Evolutionary conservation across 805 yeast species (phyloP).

Genomic region (Candida koratica): DNA sequence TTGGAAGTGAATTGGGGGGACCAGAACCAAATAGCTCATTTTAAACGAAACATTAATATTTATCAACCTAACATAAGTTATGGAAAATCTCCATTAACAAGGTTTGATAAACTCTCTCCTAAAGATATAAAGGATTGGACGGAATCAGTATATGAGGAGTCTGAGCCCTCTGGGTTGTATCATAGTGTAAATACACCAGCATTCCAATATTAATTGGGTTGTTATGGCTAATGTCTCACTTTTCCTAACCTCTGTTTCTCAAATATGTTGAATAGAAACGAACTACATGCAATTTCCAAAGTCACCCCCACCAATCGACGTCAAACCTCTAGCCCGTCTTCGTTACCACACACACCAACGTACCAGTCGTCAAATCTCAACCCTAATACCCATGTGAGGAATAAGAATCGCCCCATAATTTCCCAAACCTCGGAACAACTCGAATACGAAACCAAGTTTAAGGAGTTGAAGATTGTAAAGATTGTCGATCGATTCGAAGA

Average conservation of each 20-base stretch:
- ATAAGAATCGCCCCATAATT: constrained; percentile 19
- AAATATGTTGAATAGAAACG: constrained; percentile 7
- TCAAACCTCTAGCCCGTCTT: constrained; percentile 21
- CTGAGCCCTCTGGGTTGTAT: constrained; percentile 2
- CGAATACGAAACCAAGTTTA: constrained; percentile 26
- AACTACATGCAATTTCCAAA: constrained; percentile 35
- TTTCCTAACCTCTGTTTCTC: neutral
- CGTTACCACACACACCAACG: constrained; percentile 28
- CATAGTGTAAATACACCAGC: constrained; percentile 1
- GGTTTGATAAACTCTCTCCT: constrained; percentile 4
- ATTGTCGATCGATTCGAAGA: constrained; percentile 30
- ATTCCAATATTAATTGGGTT: constrained; percentile 6
- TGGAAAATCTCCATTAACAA: constrained; percentile 1
- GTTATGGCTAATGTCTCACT: neutral
- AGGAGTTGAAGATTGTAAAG: constrained; percentile 30
- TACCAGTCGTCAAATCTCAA: constrained; percentile 38
- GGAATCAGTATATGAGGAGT: constrained; percentile 3
- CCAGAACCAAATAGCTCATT: neutral
- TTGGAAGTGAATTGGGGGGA: constrained; percentile 31
- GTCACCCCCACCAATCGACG: constrained; percentile 32
- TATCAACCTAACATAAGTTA: constrained; percentile 4
- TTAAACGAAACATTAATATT: neutral
- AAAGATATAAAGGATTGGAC: constrained; percentile 5
- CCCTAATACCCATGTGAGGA: constrained; percentile 29
- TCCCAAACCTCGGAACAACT: constrained; percentile 17